Evolutionary conservation across 192 early-diverging fungal genomes (phyloP).

Genomic region (Podila epicladia): DNA sequence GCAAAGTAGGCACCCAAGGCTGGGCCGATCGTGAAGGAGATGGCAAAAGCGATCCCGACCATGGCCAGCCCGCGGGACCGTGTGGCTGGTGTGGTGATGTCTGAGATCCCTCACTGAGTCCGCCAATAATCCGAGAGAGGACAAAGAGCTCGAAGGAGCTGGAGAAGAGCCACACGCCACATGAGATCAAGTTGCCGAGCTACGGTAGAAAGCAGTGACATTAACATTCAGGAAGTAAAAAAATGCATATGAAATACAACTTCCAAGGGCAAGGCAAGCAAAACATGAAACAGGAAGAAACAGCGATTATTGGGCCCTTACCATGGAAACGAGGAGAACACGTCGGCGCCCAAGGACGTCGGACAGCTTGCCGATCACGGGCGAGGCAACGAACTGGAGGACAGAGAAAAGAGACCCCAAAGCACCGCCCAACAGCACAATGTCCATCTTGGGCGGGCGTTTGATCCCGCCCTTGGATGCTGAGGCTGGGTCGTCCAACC

Average conservation of each 20-base stretch:
- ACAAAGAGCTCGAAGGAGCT: slow-evolving; percentile 87
- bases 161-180: slow-evolving; percentile 91
- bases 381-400: slow-evolving; percentile 89
- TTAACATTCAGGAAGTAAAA: background rate
- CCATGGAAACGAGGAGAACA: slow-evolving; percentile 89
- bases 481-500: slow-evolving; percentile 17
- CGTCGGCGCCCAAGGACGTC: slow-evolving; percentile 85
- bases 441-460: slow-evolving; percentile 62
- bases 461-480: slow-evolving; percentile 1
- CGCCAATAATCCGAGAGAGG: slow-evolving; percentile 86
- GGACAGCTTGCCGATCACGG: slow-evolving; percentile 82
- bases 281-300: background rate
- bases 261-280: background rate
- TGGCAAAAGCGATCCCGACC: slow-evolving; percentile 96
- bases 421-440: slow-evolving; percentile 91
- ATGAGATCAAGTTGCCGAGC: slow-evolving; percentile 91
- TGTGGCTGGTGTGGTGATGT: slow-evolving; percentile 82
- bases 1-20: slow-evolving; percentile 87
- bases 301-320: slow-evolving; percentile 21
- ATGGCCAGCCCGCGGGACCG: slow-evolving; percentile 87
- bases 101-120: slow-evolving; percentile 97
- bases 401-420: slow-evolving; percentile 95
- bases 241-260: too few relatives aligned
- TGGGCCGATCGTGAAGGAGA: slow-evolving; percentile 96
- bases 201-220: slow-evolving; percentile 14